Evolutionary conservation across 2,329 filamentous ascomycete genomes (phyloP), one percentile per base, ranked within the genome.

Genomic region (Ascosphaera apis): DNA sequence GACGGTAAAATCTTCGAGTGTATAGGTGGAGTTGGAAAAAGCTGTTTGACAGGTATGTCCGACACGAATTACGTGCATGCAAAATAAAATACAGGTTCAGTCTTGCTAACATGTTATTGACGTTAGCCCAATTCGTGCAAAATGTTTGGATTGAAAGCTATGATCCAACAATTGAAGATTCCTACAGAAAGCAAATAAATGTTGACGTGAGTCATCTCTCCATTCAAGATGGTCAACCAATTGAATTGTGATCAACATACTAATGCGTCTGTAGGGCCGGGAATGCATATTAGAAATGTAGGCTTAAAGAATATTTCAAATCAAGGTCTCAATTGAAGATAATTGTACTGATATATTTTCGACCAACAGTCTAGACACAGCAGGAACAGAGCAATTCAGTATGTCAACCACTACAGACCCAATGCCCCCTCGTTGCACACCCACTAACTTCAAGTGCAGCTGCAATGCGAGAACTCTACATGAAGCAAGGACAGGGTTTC

Each of bases 71-170:
- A 9, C 19, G 19, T 4, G 4, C 19, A 21, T 4, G 19, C 19
- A 9, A 21, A 4, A 9, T 4, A 21, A 4, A 4, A 4, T 21
- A 4, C 9, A 4, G 4, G 4, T 21, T 4, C 19, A 15, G 4
- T 4, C 19, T 4, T 21, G 19, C 19, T 21, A 21, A 21, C 23
- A 18, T 42, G 34, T 36, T 36, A 33, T 21, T 17, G 37, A 21
- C 36, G 40, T 48, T 49, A 82, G 82, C 83, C 48, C 82, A 91
- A 64, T 91, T 91, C 49, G 82, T 91, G 36, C 81, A 88, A 56
- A 84, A 88, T 59, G 77, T 91, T 47, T 91, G 82, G 79, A 86
- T 91, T 52, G 82, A 91, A 56, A 80, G 75, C 53, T 86, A 86
- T 53, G 79, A 86, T 57, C 79, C 79, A 31, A 86, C 79, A 42